Percentiles rank a stretch among this genome's conserved stretches.
Evolutionary conservation across 768 basidiomycete genomes (phyloP).

Genomic region (Floccularia luteovirens): DNA sequence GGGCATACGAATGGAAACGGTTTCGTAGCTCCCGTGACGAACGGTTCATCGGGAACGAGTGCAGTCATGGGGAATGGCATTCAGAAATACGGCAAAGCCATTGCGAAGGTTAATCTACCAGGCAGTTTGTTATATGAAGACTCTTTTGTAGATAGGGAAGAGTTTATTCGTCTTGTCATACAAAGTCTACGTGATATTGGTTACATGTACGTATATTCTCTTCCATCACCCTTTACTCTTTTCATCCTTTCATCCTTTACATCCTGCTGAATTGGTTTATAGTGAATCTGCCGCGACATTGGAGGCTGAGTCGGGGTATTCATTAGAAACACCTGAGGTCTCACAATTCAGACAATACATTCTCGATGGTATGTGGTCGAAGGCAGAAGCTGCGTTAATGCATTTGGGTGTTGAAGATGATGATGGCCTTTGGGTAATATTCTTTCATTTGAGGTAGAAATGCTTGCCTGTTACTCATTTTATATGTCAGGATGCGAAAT

Average conservation of each 20-base stretch:
- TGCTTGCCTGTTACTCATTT: conserved; percentile 3
- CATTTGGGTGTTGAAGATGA: conserved; percentile 64
- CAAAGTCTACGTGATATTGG: conserved; percentile 90
- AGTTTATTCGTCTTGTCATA: conserved; percentile 83
- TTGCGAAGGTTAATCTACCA: conserved; percentile 59
- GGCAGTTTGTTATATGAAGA: conserved; percentile 75
- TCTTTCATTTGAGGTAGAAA: background rate
- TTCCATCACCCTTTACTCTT: background rate
- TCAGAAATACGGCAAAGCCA: conserved; percentile 39
- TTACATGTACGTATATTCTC: conserved; percentile 41
- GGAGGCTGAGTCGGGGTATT: conserved; percentile 90
- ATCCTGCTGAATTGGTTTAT: conserved; percentile 5
- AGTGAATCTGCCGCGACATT: conserved; percentile 87
- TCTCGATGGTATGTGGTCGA: conserved; percentile 72
- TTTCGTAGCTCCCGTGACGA: conserved; percentile 20
- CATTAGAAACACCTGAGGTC: conserved; percentile 72
- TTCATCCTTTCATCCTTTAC: background rate
- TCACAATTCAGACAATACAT: conserved; percentile 76
- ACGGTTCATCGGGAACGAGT: conserved; percentile 21
- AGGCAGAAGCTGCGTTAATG: conserved; percentile 64
- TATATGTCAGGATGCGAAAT: conserved; percentile 61
- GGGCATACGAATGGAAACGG: conserved; percentile 38
- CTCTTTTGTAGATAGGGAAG: conserved; percentile 77
- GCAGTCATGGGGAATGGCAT: conserved; percentile 38
- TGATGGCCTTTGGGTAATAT: conserved; percentile 61